phyloP scores from a whole-genome alignment of 2,329 filamentous ascomycete genomes.

The Nigrospora osmanthi region DNA sequence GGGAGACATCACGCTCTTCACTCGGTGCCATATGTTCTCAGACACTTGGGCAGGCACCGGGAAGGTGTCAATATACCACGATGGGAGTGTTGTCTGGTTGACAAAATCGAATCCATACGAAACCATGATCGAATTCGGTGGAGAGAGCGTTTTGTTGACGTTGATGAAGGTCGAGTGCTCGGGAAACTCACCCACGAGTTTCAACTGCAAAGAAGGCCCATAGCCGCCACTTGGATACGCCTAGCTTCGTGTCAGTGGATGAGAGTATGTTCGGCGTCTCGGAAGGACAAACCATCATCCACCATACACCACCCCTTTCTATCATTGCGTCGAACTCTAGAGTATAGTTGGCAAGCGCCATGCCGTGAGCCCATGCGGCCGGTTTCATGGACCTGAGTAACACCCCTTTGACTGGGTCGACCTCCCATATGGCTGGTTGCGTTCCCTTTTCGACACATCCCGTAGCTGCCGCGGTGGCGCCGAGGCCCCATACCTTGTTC shows the following conservation, averaged over 20 bases:
- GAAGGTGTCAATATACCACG: constrained; percentile 17
- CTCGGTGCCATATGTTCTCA: constrained; percentile 26
- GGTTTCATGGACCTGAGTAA: constrained; percentile 24
- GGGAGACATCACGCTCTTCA: constrained; percentile 22
- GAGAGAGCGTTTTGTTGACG: constrained; percentile 22
- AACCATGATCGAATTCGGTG: constrained; percentile 24
- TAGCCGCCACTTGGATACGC: neutral
- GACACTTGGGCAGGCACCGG: constrained; percentile 15
- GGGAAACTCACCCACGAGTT: constrained; percentile 16
- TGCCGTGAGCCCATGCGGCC: constrained; percentile 15
- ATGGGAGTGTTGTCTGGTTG: constrained; percentile 24
- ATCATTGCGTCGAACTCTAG: constrained; percentile 28
- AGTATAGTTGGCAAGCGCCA: constrained; percentile 23
- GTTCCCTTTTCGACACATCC: constrained; percentile 28
- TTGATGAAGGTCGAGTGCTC: constrained; percentile 19
- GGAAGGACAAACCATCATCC: constrained; percentile 19
- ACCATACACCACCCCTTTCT: constrained; percentile 27
- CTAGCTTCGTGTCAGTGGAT: constrained; percentile 6
- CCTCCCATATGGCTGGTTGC: constrained; percentile 25
- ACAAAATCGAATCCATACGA: constrained; percentile 24
- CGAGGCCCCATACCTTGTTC: constrained; percentile 28
- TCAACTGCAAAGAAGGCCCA: constrained; percentile 7
- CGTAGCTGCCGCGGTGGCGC: constrained; percentile 21
- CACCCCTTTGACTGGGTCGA: constrained; percentile 21
- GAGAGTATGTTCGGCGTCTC: neutral